Percentiles rank a stretch among this genome's conserved stretches.
Conservation (phyloP, 2,329 filamentous ascomycete species). For the Clonostachys solani region DNA sequence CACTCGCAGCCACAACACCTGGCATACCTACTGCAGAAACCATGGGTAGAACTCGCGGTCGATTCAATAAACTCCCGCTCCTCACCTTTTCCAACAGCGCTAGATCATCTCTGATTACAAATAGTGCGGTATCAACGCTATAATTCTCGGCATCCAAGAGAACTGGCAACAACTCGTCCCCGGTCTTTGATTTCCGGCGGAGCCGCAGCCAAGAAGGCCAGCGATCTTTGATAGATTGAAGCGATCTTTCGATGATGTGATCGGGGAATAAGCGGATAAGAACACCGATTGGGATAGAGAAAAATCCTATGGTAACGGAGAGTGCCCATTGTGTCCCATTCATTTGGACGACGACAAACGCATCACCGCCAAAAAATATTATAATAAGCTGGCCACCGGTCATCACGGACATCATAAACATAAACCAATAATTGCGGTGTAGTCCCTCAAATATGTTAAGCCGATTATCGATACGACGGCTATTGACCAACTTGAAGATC, state of each 20-base stretch:
- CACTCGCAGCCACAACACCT: too few species aligned
- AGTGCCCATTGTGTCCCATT: conserved; percentile 66
- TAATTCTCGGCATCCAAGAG: too few species aligned
- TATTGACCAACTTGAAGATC: conserved; percentile 62
- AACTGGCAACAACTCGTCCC: too few species aligned
- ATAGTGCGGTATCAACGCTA: too few species aligned
- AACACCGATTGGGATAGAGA: conserved; percentile 60
- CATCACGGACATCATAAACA: conserved; percentile 62
- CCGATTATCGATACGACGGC: conserved; percentile 75
- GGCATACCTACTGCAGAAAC: too few species aligned
- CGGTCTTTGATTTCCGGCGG: too few species aligned
- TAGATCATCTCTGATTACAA: too few species aligned
- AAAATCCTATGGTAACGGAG: conserved; percentile 61
- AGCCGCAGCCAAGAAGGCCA: too few species aligned
- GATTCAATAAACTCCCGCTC: too few species aligned
- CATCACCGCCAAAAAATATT: conserved; percentile 64
- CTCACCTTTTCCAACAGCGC: too few species aligned
- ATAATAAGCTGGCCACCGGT: conserved; percentile 69
- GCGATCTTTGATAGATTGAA: too few species aligned
- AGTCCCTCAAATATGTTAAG: conserved; percentile 67
- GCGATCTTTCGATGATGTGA: neutral
- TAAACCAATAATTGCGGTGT: conserved; percentile 71
- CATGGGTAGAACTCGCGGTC: too few species aligned
- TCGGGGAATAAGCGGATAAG: conserved; percentile 36
- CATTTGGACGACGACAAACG: conserved; percentile 59